Conservation (phyloP, 2,329 filamentous ascomycete species). For the Pleoardoris graminearum region DNA sequence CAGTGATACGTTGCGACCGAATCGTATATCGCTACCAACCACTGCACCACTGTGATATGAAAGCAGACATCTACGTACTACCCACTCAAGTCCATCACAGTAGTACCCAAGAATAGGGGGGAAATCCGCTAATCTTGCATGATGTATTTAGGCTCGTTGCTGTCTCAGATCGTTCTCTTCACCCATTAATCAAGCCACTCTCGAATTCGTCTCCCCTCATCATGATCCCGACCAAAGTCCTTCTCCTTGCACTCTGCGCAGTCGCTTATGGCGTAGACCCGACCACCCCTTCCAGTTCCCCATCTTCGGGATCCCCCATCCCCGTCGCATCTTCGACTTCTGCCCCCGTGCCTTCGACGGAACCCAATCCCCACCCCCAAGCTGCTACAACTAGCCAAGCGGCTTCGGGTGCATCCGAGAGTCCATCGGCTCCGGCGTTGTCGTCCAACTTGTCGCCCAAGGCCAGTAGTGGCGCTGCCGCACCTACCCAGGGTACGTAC, state of each 20-base stretch:
- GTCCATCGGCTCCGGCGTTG: too few species aligned
- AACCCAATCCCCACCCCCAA: too few species aligned
- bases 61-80: not conserved
- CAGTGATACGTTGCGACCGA: not conserved
- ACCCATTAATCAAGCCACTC: not conserved
- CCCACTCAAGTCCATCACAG: not conserved
- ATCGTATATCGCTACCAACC: not conserved
- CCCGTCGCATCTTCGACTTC: too few species aligned
- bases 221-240: not conserved
- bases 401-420: too few species aligned
- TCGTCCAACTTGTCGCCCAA: too few species aligned
- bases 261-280: not conserved
- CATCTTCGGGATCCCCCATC: too few species aligned
- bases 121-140: not conserved
- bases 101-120: not conserved
- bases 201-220: not conserved
- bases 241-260: not conserved
- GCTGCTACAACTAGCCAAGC: too few species aligned
- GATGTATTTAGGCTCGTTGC: not conserved
- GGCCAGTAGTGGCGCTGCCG: too few species aligned
- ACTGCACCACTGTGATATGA: constrained; percentile 1
- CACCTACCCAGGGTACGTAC: too few species aligned
- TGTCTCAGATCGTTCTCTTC: not conserved
- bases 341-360: too few species aligned
- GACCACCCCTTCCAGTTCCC: not conserved